Evolutionary conservation across 768 basidiomycete genomes (phyloP).

Genomic region (Tephrocybe rancida): DNA sequence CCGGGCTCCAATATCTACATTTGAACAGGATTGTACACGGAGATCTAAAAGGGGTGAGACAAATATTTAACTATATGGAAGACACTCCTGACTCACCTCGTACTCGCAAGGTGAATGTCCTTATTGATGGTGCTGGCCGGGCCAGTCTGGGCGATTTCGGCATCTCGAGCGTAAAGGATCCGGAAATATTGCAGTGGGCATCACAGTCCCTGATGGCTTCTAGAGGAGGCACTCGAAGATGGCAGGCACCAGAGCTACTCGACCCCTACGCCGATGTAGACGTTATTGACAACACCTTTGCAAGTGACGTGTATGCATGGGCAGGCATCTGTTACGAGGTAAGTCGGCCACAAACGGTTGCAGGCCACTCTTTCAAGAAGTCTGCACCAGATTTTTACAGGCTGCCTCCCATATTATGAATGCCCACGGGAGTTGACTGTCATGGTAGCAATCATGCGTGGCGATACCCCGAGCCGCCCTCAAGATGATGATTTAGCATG

Average conservation of each 20-base stretch:
- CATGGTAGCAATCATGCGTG: background rate
- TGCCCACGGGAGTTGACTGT: background rate
- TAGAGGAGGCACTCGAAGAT: constrained; percentile 22
- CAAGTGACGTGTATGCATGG: constrained; percentile 30
- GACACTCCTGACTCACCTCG: too few species aligned
- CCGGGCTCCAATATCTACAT: constrained; percentile 20
- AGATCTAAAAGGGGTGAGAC: too few species aligned
- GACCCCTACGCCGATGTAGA: background rate
- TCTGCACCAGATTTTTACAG: constrained; percentile 13
- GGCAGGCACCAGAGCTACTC: constrained; percentile 29
- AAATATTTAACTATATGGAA: background rate
- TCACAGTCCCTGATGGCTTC: constrained; percentile 13
- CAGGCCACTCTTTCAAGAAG: background rate
- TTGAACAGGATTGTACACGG: background rate
- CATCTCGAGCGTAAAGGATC: constrained; percentile 21
- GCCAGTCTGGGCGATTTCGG: constrained; percentile 30
- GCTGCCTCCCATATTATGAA: constrained; percentile 1
- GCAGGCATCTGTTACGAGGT: too few species aligned
- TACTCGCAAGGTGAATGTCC: constrained; percentile 23
- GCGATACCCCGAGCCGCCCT: background rate
- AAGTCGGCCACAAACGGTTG: background rate
- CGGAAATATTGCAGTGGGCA: constrained; percentile 16
- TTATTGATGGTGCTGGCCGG: constrained; percentile 20
- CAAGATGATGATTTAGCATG: background rate
- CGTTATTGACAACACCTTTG: constrained; percentile 11